These are phyloP conservation scores for Boletellus deceptivus DNA, from an alignment of 1,284 basidiomycete genomes.

Conservation along the genomic window DNA sequence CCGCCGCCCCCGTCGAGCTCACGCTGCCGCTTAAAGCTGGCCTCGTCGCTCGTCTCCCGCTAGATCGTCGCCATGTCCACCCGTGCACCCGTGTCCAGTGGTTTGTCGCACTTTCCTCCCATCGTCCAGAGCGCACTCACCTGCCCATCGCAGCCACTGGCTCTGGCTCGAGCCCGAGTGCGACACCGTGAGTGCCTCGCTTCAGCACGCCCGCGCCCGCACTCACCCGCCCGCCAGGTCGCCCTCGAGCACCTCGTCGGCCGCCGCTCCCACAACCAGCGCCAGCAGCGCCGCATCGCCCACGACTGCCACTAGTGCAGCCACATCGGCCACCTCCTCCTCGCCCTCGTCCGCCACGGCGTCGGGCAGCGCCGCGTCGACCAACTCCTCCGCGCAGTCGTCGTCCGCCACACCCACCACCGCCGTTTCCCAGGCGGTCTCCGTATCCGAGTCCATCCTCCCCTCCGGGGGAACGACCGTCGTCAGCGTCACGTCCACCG, in stretches of 20 bases:
- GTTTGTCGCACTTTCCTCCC: constrained; percentile 7
- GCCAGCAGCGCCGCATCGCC: background rate
- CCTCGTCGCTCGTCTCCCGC: background rate
- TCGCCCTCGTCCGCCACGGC: constrained; percentile 6
- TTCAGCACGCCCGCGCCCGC: background rate
- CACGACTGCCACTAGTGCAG: constrained; percentile 10
- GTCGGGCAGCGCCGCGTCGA: constrained; percentile 7
- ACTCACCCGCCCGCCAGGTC: background rate
- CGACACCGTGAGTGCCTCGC: too few species aligned
- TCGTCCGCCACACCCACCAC: background rate
- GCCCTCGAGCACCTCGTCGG: background rate
- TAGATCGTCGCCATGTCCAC: constrained; percentile 15
- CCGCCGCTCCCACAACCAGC: background rate
- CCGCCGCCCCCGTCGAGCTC: background rate
- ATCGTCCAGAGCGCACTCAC: background rate
- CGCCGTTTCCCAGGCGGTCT: background rate
- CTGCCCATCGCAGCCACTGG: background rate
- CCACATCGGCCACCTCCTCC: constrained; percentile 17
- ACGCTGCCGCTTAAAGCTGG: constrained; percentile 1
- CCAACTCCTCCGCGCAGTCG: constrained; percentile 3
- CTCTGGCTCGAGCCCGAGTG: too few species aligned
- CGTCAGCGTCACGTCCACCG: constrained; percentile 11
- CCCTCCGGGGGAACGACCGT: constrained; percentile 7
- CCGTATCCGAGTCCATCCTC: constrained; percentile 8
- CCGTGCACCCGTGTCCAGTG: background rate